Evolutionary conservation across 495 filamentous ascomycete species (phyloP), one percentile per base, ranked within the genome.

Genomic region (Gamarada debralockiae): DNA sequence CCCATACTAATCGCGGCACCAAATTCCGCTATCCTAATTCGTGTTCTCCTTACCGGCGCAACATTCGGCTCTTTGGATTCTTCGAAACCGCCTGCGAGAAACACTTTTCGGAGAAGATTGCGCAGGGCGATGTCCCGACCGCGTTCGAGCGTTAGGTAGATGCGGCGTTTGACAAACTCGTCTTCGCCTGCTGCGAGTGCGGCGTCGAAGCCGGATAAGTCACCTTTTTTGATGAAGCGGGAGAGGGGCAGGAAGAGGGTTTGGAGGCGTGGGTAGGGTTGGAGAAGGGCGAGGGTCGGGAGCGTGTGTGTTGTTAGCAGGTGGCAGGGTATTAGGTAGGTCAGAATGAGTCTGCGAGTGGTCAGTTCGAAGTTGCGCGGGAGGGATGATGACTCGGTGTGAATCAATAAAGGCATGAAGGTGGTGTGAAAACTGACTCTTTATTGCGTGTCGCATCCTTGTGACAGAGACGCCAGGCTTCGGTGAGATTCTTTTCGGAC

Each of bases 81-180:
- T 56, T 92, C 86, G 39, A 82, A 92, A 12, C 89, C 91, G 29
- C 82, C 86, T 1, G 83, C 80, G 36, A 96, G 68, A 65, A 90
- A 96, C 1, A 97, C 91, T 55, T 93, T 95, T 20, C 95, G 81
- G 49, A 96, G 79, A 0, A 98, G 70, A 61, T 97, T 98, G 12
- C 93, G 82, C 49, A 97, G 64, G 8, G 89, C 86, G 44, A 98
- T 88, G 57, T 98, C 95, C 8, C 92, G 84, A 2, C 90, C 89
- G 6, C 93, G 82, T 58, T 98, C 93, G 0, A 98, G 77, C 0
- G 92, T 96, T 13, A 98, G 78, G 67, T 96, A 97, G 58, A 97
- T 96, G 17, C 95, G 86, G n/a, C 90, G 81, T 67, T 87, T 92
- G 41, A 97, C 90, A 49, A 97, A 96, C 50, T 93, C 87, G 9